Conservation (phyloP, 495 filamentous ascomycete genomes). For the Neurospora hispaniola region DNA sequence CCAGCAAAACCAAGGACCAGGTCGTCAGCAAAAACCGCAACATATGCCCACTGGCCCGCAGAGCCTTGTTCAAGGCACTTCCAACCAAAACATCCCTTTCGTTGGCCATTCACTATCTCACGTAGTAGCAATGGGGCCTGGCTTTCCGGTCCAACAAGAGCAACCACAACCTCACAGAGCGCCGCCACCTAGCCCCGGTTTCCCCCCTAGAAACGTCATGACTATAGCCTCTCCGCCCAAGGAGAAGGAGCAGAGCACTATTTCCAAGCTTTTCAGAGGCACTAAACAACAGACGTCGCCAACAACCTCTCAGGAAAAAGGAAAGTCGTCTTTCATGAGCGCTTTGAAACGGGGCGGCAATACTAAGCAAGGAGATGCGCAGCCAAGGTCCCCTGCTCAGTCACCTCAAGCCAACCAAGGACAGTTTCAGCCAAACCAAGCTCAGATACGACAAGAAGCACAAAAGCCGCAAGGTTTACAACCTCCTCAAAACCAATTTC, state of each 20-base stretch:
- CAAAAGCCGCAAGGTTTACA: constrained; percentile 2
- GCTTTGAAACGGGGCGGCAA: constrained; percentile 22
- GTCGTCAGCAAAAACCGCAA: background rate
- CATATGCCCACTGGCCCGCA: background rate
- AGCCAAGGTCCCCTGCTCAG: constrained; percentile 4
- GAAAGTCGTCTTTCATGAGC: constrained; percentile 21
- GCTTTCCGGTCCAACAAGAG: background rate
- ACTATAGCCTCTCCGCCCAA: constrained; percentile 5
- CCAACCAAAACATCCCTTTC: background rate
- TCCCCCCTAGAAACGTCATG: constrained; percentile 1
- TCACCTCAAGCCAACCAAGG: constrained; percentile 7
- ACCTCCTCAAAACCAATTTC: background rate
- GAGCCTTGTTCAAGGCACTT: background rate
- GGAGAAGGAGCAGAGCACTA: constrained; percentile 22
- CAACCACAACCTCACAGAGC: background rate
- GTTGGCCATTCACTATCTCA: background rate
- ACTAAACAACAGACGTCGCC: constrained; percentile 11
- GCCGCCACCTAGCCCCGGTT: constrained; percentile 2
- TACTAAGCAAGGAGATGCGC: constrained; percentile 13
- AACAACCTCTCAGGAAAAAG: constrained; percentile 15
- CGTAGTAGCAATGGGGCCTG: background rate
- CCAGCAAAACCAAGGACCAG: background rate
- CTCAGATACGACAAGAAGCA: constrained; percentile 7
- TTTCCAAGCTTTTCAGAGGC: constrained; percentile 25
- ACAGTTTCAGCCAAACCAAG: constrained; percentile 7